Evolutionary conservation across 805 yeast genomes (phyloP).

Genomic region (Lipomyces japonicus): DNA sequence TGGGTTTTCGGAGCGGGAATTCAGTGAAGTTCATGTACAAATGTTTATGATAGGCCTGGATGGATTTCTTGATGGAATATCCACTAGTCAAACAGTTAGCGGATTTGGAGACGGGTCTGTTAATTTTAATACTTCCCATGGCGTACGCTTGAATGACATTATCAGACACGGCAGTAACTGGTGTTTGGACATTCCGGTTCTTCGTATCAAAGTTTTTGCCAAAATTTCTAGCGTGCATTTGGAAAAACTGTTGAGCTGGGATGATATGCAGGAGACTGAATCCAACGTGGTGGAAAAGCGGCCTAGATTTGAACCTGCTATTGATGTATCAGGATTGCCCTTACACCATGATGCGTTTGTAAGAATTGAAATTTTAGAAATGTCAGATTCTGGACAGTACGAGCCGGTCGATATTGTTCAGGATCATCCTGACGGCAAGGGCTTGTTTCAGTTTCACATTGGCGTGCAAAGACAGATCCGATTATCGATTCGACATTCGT

Average conservation of each 20-base stretch:
- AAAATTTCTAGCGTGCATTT: constrained; percentile 21
- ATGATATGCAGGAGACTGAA: constrained; percentile 28
- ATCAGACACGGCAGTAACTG: neutral
- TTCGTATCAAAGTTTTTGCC: constrained; percentile 24
- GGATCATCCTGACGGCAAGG: constrained; percentile 13
- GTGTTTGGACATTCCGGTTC: constrained; percentile 1
- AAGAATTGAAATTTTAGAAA: constrained; percentile 21
- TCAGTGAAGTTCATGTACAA: constrained; percentile 29
- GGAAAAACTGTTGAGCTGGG: constrained; percentile 31
- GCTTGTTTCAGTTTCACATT: constrained; percentile 12
- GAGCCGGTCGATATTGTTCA: constrained; percentile 22
- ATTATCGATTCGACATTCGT: constrained; percentile 21
- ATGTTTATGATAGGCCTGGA: constrained; percentile 11
- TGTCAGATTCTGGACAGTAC: constrained; percentile 20
- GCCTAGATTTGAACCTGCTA: neutral
- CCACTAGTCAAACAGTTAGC: constrained; percentile 19
- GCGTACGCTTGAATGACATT: constrained; percentile 3
- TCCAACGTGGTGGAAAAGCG: neutral
- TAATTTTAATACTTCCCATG: constrained; percentile 17
- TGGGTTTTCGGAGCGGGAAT: constrained; percentile 30
- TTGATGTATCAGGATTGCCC: neutral
- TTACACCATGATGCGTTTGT: constrained; percentile 25
- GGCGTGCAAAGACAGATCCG: constrained; percentile 27
- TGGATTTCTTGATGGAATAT: constrained; percentile 19
- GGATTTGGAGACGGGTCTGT: constrained; percentile 27